Base-by-base conservation (phyloP, 1,139 yeast genomes). In the Suhomyces terraborum region DNA sequence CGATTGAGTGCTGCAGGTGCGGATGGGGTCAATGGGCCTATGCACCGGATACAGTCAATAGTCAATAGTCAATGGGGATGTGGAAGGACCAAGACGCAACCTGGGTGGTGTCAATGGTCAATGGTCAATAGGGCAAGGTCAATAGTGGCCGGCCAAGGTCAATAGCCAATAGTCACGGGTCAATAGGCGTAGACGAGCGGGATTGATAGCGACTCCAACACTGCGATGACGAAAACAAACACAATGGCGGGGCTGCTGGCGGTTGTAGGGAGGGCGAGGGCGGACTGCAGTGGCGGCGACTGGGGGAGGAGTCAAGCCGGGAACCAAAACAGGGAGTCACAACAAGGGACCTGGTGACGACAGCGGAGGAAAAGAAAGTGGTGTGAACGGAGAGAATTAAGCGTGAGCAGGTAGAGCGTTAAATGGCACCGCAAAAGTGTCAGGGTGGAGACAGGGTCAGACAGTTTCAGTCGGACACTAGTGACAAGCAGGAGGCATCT, bases 131-230 rank as follows among this genome's bases (percentile, higher is more conserved):
- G n/a, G n/a, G n/a, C n/a, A n/a, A n/a, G n/a, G n/a, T n/a, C n/a
- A n/a, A n/a, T n/a, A n/a, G n/a, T n/a, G n/a, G n/a, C n/a, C n/a
- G n/a, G n/a, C n/a, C n/a, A n/a, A n/a, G n/a, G 27, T 12, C 27
- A 13, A 24, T 24, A 12, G 27, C 16, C 27, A 24, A 24, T 24
- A 24, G 27, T 24, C n/a, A 10, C 14, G 12, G 12, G 26, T 23
- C 26, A 24, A 24, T 24, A 24, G 27, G 16, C 27, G 16, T 24
- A 24, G 27, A 24, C 27, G 27, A 24, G 24, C 27, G n/a, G 27
- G 27, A 24, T 24, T 24, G 27, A 24, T 16, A 24, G 16, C 12
- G 6, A 8, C 6, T 5, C 27, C 12, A 12, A 12, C 8, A 24
- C 27, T 24, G 27, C 27, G 16, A 24, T 24, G 27, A 24, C 27